A percentile compares a stretch with the other conserved stretches of the same genome.
phyloP scores from a whole-genome alignment of 148 eudicot species.

The Rhododendron henanense region DNA sequence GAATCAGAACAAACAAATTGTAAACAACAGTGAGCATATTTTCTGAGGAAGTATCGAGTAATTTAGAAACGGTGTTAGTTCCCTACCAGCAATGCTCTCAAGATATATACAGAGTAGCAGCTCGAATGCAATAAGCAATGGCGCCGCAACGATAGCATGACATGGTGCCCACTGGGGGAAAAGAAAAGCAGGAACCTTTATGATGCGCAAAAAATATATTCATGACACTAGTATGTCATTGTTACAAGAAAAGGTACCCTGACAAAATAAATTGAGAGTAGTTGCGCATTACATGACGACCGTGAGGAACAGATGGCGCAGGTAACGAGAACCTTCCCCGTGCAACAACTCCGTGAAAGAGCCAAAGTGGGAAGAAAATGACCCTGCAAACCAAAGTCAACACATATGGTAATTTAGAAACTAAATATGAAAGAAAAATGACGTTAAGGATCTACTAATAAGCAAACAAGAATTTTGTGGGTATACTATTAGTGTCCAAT shows the following conservation, averaged over 20 bases:
- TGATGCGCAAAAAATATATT: neutral
- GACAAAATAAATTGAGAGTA: neutral
- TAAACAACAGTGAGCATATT: neutral
- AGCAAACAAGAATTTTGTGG: neutral
- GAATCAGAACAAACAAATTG: conserved; percentile 2
- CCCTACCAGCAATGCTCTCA: conserved; percentile 73
- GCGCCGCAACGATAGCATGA: conserved; percentile 86
- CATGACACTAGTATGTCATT: neutral
- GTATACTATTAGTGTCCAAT: neutral
- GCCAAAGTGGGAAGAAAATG: conserved; percentile 80
- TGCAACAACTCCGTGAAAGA: conserved; percentile 85
- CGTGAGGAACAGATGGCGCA: conserved; percentile 94
- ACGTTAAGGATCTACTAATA: neutral
- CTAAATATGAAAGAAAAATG: neutral
- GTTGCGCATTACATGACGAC: conserved; percentile 59
- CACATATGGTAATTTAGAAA: neutral
- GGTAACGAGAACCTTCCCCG: conserved; percentile 99
- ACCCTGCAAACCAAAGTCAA: conserved; percentile 52
- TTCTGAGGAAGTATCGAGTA: neutral
- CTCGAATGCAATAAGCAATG: conserved; percentile 88
- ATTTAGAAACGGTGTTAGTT: neutral
- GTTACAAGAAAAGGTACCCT: neutral
- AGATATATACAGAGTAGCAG: conserved; percentile 89
- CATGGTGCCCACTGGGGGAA: conserved; percentile 92
- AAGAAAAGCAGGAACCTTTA: conserved; percentile 3